Conservation (phyloP, 306 rosid species). For the Quillaja saponaria region DNA sequence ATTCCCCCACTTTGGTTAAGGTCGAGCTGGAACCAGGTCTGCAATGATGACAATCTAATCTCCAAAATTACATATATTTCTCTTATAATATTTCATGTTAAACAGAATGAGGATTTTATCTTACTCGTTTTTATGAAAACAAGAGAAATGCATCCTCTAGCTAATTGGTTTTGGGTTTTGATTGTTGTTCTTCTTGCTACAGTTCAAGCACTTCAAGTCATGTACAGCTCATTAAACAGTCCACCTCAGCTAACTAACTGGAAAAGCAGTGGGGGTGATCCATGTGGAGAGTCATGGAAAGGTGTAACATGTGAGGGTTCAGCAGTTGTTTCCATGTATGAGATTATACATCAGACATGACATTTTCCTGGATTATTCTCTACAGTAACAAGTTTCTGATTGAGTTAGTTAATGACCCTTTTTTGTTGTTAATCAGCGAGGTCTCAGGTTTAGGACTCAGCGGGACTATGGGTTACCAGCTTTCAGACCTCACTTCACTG, state of each 20-base stretch:
- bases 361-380: conserved; percentile 6
- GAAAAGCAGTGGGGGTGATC: conserved; percentile 82
- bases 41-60: background rate
- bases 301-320: conserved; percentile 90
- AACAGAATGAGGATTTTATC: too few species aligned
- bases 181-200: conserved; percentile 33
- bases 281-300: conserved; percentile 87
- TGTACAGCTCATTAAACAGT: conserved; percentile 73
- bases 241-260: conserved; percentile 79
- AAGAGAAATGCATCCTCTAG: background rate
- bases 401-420: conserved; percentile 29
- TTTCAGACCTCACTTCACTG: conserved; percentile 70
- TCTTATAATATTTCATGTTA: background rate
- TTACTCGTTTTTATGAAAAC: too few species aligned
- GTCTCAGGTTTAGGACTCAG: conserved; percentile 81
- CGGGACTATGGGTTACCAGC: conserved; percentile 91
- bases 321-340: conserved; percentile 87
- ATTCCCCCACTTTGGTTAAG: too few species aligned
- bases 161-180: conserved; percentile 12
- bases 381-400: background rate
- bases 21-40: too few species aligned
- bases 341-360: conserved; percentile 1
- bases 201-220: conserved; percentile 88
- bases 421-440: conserved; percentile 51
- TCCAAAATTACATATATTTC: background rate